These are phyloP conservation scores for Venturia aucupariae DNA, from an alignment of 2,329 filamentous ascomycete species.

Conservation along the genomic window DNA sequence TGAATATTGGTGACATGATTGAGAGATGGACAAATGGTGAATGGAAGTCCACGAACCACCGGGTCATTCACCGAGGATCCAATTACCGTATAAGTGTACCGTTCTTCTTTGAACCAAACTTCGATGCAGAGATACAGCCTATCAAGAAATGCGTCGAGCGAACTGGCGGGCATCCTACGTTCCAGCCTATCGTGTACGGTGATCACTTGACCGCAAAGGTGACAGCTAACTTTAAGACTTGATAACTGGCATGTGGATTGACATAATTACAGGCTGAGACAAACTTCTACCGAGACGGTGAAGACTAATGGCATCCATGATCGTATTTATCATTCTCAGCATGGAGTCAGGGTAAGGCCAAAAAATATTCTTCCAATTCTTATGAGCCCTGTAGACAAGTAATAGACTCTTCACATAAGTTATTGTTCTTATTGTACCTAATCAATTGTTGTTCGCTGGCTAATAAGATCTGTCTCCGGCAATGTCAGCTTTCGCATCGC, in stretches of 20 bases:
- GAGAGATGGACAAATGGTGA: constrained; percentile 37
- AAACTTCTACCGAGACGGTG: neutral
- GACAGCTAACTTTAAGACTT: constrained; percentile 31
- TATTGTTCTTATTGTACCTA: neutral
- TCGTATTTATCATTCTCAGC: neutral
- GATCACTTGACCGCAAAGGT: constrained; percentile 36
- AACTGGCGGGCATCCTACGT: constrained; percentile 24
- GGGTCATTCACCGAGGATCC: constrained; percentile 34
- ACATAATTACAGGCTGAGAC: neutral
- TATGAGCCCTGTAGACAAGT: neutral
- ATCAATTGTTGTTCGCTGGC: no score
- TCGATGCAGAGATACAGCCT: constrained; percentile 31
- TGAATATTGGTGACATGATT: constrained; percentile 43
- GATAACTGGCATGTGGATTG: neutral
- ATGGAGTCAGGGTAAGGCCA: neutral
- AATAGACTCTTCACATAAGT: neutral
- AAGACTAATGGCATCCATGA: neutral
- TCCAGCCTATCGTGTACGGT: constrained; percentile 31
- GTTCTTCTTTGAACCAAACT: constrained; percentile 42
- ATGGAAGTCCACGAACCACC: constrained; percentile 36
- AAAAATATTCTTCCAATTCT: no score
- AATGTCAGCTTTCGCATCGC: no score
- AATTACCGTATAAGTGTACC: constrained; percentile 36
- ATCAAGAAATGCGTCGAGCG: constrained; percentile 28
- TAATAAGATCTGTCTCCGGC: no score